Base-by-base conservation (phyloP, 1,139 yeast genomes). In the Debaryomycetaceae sp. region DNA sequence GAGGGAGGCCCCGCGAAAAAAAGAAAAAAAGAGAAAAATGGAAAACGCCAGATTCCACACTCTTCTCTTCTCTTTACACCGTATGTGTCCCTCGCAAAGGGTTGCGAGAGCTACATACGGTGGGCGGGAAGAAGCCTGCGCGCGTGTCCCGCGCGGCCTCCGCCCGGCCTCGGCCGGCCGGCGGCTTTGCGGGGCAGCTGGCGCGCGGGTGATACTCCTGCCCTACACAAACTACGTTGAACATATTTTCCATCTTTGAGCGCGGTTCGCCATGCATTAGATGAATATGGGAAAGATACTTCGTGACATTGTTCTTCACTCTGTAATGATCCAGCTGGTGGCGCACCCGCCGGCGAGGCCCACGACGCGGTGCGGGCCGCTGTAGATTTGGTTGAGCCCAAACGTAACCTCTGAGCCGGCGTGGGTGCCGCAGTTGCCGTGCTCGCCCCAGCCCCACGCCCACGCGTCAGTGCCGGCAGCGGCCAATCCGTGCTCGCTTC, bases 391-490 rank as follows among this genome's bases (percentile, higher is more conserved):
- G 37, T 69, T 73, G 21, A 70, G 41, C 36, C 54, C 53, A 36
- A 65, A 72, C 0, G 65, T 58, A 3, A 63, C 70, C 4, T 49
- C 49, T 45, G 54, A 8, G n/a, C 19, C 23, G 5, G 14, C 22
- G 7, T 16, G 12, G 1, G 39, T 41, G 0, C 97, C 97, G 56
- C 97, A 89, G 49, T 91, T 91, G 1, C 98, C 97, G 51, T 91
- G 98, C 50, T 91, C 98, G 16, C 96, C 96, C 98, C 98, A 91
- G 1, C 98, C 98, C 97, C 97, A 91, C 3, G 89, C 72, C 34
- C 49, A 61, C 0, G 8, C 14, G 4, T 42, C 37, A 28, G 59
- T 51, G 2, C 48, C 39, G 0, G 42, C 31, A 0, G 48, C 30
- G 2, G 75, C 51, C 15, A 85, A 48, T 0, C 93, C 94, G 52